Base-by-base conservation (phyloP, 305 asterid genomes). In the Rubia occidens region DNA sequence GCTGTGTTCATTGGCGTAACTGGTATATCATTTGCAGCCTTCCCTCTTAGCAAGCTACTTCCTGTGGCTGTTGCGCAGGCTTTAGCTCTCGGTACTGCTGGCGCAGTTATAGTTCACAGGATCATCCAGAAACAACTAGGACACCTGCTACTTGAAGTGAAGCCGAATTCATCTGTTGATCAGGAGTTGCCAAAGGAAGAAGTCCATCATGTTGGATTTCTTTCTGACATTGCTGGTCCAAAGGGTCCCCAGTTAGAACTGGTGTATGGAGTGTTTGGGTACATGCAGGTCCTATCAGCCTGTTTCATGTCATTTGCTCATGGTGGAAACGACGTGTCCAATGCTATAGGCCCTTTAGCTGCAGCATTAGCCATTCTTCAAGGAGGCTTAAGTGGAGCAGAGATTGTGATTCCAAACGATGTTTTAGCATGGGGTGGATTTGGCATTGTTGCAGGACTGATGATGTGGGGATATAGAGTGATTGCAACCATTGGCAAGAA, bases 361-460 rank as follows among this genome's bases (percentile, higher is more conserved):
- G 95, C 97, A 37, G 98, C 97, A 9, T 61, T 93, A 49, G 79
- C 98, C 11, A 82, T 93, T 69, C 91, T 90, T 8, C 96, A 93
- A 70, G 94, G 95, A 5, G 97, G 96, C 0, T 43, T 79, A 73
- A 81, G 82, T 55, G 84, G 84, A n/a, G 86, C 81, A 0, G 84
- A 83, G 60, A 88, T 90, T 37, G 84, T 88, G 37, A 90, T 93
- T 32, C 98, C 98, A 0, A 85, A 70, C n/a, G 96, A 90, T 62
- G 89, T 93, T 49, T 82, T 93, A n/a, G 96, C 98, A 3, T 93
- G 97, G 98, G 98, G 98, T 14, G 98, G 97, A 6, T 90, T 93
- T 54, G 98, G 98, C 73, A 90, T 93, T 68, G 95, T 88, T 2
- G 97, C 97, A n/a, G 98, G 98, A 76, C 87, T 90, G 6, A 78